These are phyloP conservation scores for Vitis riparia DNA, from an alignment of 164 flowering plant species.

Conservation along the genomic window DNA sequence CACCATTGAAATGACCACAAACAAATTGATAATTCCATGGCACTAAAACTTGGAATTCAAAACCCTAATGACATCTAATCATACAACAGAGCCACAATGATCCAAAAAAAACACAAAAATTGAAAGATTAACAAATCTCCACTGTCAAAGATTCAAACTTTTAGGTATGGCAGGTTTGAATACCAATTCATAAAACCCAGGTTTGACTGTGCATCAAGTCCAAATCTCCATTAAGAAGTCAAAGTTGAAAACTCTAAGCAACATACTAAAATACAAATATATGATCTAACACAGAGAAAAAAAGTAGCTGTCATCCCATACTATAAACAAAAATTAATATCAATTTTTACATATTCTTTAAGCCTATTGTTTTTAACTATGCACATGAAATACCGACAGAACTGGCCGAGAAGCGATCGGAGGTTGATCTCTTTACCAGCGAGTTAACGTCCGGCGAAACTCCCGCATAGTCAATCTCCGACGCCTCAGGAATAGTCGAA, in stretches of 20 bases:
- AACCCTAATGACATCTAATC: no score
- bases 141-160: no score
- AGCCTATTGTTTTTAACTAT: slow-evolving; percentile 5
- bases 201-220: no score
- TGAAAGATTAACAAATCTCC: no score
- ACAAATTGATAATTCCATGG: no score
- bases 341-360: neutral
- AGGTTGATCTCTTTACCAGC: slow-evolving; percentile 33
- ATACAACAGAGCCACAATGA: no score
- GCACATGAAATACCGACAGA: slow-evolving; percentile 44
- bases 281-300: neutral
- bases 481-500: slow-evolving; percentile 50
- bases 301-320: neutral
- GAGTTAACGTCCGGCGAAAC: slow-evolving; percentile 43
- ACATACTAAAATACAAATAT: neutral
- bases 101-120: no score
- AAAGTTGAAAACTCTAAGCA: neutral
- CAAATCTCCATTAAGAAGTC: neutral
- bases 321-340: neutral
- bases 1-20: no score
- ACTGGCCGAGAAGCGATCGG: slow-evolving; percentile 48
- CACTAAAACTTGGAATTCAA: no score
- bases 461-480: slow-evolving; percentile 36
- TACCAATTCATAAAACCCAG: no score
- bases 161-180: no score